Conservation (phyloP, 1,139 yeast species). For the Kazachstania sp. region DNA sequence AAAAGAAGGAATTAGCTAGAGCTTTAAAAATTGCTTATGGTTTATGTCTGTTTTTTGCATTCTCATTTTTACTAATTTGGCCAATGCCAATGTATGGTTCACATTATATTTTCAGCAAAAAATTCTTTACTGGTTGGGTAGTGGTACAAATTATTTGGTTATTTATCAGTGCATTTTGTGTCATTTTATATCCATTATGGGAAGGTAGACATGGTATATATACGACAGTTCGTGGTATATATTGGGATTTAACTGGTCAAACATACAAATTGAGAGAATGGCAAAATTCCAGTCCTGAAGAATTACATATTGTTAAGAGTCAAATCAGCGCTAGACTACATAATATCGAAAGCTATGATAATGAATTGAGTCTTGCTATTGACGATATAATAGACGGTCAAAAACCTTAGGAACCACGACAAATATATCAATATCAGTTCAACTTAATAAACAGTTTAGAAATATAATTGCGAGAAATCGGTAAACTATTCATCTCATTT, state of each 20-base stretch:
- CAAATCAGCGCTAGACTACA: conserved; percentile 38
- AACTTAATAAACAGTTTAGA: neutral
- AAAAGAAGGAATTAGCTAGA: conserved; percentile 37
- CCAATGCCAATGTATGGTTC: conserved; percentile 88
- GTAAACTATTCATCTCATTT: no score
- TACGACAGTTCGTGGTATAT: conserved; percentile 62
- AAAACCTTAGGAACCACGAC: neutral
- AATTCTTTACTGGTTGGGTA: conserved; percentile 78
- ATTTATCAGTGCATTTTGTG: conserved; percentile 48
- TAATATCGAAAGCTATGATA: neutral
- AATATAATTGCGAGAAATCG: no score
- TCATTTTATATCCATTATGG: conserved; percentile 52
- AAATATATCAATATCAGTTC: neutral
- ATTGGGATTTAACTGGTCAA: conserved; percentile 79
- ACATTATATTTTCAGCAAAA: conserved; percentile 58
- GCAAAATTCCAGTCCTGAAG: conserved; percentile 63
- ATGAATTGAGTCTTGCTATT: neutral
- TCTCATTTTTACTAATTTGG: conserved; percentile 61
- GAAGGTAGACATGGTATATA: conserved; percentile 61
- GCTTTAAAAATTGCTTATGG: conserved; percentile 50
- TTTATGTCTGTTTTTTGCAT: conserved; percentile 48
- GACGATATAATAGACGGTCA: conserved; percentile 7
- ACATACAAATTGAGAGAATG: conserved; percentile 59
- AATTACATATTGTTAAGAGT: conserved; percentile 56
- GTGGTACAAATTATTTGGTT: conserved; percentile 68